phyloP scores from a whole-genome alignment of 768 basidiomycete genomes.

The Lactarius tabidus region DNA sequence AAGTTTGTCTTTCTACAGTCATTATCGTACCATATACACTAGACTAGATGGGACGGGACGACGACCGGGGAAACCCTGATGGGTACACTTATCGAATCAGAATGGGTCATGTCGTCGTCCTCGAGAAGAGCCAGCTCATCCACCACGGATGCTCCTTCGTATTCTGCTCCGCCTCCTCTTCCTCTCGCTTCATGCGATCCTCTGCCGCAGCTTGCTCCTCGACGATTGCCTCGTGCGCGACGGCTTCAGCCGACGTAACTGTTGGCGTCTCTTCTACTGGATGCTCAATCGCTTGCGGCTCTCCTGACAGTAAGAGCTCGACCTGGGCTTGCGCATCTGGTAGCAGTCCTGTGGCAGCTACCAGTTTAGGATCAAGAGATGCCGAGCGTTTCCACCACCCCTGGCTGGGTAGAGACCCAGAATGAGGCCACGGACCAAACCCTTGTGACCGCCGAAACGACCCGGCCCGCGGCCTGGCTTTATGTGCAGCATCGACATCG shows the following conservation, averaged over 20 bases:
- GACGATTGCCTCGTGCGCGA: constrained; percentile 62
- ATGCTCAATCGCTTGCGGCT: background rate
- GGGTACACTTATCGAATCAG: background rate
- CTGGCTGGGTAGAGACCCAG: background rate
- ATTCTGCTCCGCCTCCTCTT: constrained; percentile 44
- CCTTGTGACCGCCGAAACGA: constrained; percentile 4
- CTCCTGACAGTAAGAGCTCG: constrained; percentile 31
- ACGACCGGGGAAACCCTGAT: background rate
- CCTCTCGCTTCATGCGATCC: constrained; percentile 52
- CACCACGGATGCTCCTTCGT: constrained; percentile 51
- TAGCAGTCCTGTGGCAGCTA: constrained; percentile 28
- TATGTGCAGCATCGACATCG: background rate
- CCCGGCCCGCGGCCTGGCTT: background rate
- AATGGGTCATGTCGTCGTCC: constrained; percentile 24
- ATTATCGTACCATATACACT: background rate
- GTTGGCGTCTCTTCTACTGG: background rate
- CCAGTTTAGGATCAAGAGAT: constrained; percentile 35
- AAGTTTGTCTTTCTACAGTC: background rate
- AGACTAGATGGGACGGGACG: background rate
- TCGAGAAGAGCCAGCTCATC: constrained; percentile 62
- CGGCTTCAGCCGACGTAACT: constrained; percentile 51
- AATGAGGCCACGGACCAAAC: background rate
- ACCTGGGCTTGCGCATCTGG: constrained; percentile 46
- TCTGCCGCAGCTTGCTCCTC: constrained; percentile 60
- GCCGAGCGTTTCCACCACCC: constrained; percentile 29